Base-by-base conservation (phyloP, 2,329 filamentous ascomycete species). In the Waltergamsia citrina region DNA sequence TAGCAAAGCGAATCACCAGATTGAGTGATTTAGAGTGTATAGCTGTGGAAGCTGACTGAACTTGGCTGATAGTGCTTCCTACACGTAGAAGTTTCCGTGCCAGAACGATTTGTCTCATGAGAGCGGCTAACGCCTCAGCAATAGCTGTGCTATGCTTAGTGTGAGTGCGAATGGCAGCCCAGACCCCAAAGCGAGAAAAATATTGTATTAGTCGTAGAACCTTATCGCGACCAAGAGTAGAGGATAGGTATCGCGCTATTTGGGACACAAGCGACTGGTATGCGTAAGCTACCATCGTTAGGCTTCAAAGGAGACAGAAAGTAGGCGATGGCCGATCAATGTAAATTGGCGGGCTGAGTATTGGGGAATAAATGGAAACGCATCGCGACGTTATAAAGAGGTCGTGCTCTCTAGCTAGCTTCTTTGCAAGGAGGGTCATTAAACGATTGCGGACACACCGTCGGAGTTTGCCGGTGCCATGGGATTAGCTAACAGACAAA, bases 161-260 rank as follows among this genome's bases (percentile, higher is more conserved):
- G 28, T 18, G 28, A 6, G 28, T 11, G n/a, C 28, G 28, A 30
- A 12, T n/a, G 17, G 12, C 28, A 12, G 18, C 11, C n/a, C 14
- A 11, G 11, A 30, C 28, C 14, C n/a, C 17, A 15, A n/a, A n/a
- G n/a, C n/a, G 28, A 30, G 28, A 30, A 6, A 16, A 12, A 17
- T 14, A 30, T 16, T 30, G 28, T 12, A 17, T 16, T 30, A 30
- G 28, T 14, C 28, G 28, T 11, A 30, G n/a, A 6, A 30, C n/a
- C 28, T 30, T 30, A 11, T 30, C 28, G 17, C 28, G 28, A 7
- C n/a, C 28, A 30, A 30, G 12, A 15, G 28, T 30, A 11, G 28
- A 14, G 28, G 28, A 12, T 12, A 30, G 28, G 17, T 14, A 30
- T 12, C 28, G 28, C n/a, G 28, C 14, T 16, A 15, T 16, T 29